Percentiles rank a stretch among this genome's conserved stretches.
These are phyloP conservation scores for Manihot esculenta DNA, from an alignment of 441 rosid genomes.

Conservation along the genomic window DNA sequence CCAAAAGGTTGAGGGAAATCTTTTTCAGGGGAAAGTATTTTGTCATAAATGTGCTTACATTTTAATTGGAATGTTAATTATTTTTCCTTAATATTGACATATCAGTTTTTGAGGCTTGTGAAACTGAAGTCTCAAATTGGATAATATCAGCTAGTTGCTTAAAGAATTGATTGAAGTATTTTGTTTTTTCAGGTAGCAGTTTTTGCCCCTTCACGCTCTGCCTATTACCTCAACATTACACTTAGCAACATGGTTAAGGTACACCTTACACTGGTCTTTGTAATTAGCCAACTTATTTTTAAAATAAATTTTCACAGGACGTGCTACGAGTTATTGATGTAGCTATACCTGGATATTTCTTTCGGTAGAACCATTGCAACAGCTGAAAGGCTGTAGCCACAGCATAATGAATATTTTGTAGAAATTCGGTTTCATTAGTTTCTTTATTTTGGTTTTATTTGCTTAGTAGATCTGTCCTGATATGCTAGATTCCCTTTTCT, in stretches of 20 bases:
- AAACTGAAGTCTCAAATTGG: not conserved
- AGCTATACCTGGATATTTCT: no score
- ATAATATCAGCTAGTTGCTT: not conserved
- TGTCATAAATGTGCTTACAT: slow-evolving; percentile 5
- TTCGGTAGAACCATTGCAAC: no score
- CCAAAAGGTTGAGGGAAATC: slow-evolving; percentile 50
- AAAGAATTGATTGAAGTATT: slow-evolving; percentile 23
- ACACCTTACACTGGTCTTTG: slow-evolving; percentile 19
- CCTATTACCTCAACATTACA: slow-evolving; percentile 70
- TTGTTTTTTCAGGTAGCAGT: slow-evolving; percentile 66
- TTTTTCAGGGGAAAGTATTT: not conserved
- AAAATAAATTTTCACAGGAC: no score
- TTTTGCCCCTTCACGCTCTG: slow-evolving; percentile 53
- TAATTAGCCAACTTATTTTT: slow-evolving; percentile 1
- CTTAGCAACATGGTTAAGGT: slow-evolving; percentile 73
- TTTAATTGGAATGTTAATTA: not conserved
- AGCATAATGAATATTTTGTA: no score
- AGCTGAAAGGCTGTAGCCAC: no score
- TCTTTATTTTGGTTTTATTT: no score
- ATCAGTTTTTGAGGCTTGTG: not conserved
- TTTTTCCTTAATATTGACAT: not conserved
- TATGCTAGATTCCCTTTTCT: no score
- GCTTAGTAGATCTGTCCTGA: no score
- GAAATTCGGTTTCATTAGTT: no score
- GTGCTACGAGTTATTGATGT: no score